Conservation (phyloP, 202 grass and related monocot genomes). For the Musa balbisiana region DNA sequence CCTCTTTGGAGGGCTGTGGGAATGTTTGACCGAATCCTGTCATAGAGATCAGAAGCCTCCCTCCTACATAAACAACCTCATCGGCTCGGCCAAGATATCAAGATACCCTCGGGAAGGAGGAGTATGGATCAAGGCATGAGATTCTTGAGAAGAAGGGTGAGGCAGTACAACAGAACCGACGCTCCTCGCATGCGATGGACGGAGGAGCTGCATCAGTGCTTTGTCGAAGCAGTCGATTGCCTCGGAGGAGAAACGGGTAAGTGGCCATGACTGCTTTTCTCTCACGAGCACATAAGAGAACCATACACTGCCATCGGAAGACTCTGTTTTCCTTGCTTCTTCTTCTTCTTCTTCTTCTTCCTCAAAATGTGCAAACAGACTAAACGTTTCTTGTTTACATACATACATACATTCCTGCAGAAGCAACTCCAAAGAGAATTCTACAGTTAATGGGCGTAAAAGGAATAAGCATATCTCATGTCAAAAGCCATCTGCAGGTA, state of each 20-base stretch:
- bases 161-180: slow-evolving; percentile 1
- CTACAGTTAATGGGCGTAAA: slow-evolving; percentile 67
- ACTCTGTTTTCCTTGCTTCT: no score
- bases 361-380: no score
- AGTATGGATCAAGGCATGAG: background rate
- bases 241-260: slow-evolving; percentile 2
- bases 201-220: slow-evolving; percentile 1
- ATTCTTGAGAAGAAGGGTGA: background rate
- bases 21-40: no score
- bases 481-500: slow-evolving; percentile 94
- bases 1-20: no score
- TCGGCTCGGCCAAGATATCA: no score
- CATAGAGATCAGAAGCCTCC: no score
- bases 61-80: no score
- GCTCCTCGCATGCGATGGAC: slow-evolving; percentile 16
- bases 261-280: background rate
- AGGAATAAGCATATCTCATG: slow-evolving; percentile 79
- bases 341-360: no score
- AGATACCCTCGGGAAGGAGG: no score
- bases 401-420: slow-evolving; percentile 25
- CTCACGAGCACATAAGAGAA: no score
- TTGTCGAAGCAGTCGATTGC: background rate
- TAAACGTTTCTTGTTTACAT: background rate
- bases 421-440: slow-evolving; percentile 84
- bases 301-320: no score